phyloP scores from a whole-genome alignment of 371 early-diverging fungal genomes.

The Rhizomucor pusillus region DNA sequence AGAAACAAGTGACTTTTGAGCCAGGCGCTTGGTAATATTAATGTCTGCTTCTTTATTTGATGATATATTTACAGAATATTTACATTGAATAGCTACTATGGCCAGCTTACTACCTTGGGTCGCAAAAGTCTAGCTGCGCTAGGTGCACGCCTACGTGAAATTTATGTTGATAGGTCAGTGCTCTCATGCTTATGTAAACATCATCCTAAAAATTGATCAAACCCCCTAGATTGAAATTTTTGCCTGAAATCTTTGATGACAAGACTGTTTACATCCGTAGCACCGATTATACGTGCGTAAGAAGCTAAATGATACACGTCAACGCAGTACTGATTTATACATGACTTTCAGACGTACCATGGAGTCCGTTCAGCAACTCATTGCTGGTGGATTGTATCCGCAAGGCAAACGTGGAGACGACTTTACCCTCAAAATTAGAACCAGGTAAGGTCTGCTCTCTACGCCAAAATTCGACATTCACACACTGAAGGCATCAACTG shows the following conservation, averaged over 20 bases:
- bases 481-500: not conserved
- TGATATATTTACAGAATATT: too few species aligned
- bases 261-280: conserved; percentile 58
- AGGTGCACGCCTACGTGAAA: conserved; percentile 59
- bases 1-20: conserved; percentile 17
- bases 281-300: conserved; percentile 64
- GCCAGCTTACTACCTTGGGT: conserved; percentile 78
- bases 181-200: not conserved
- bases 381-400: conserved; percentile 69
- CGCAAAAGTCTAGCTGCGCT: conserved; percentile 56
- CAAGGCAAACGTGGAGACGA: conserved; percentile 22
- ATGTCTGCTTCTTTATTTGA: too few species aligned
- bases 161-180: conserved; percentile 60
- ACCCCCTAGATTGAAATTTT: conserved; percentile 30
- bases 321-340: too few species aligned
- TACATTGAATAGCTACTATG: conserved; percentile 59
- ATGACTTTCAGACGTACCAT: too few species aligned
- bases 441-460: conserved; percentile 26
- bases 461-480: too few species aligned
- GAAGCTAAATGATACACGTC: too few species aligned
- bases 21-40: conserved; percentile 37
- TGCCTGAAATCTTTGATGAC: conserved; percentile 41
- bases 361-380: conserved; percentile 70
- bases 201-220: too few species aligned
- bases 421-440: conserved; percentile 31